Conservation (phyloP, 768 basidiomycete species). For the Gloeopeniophorella convolvens region DNA sequence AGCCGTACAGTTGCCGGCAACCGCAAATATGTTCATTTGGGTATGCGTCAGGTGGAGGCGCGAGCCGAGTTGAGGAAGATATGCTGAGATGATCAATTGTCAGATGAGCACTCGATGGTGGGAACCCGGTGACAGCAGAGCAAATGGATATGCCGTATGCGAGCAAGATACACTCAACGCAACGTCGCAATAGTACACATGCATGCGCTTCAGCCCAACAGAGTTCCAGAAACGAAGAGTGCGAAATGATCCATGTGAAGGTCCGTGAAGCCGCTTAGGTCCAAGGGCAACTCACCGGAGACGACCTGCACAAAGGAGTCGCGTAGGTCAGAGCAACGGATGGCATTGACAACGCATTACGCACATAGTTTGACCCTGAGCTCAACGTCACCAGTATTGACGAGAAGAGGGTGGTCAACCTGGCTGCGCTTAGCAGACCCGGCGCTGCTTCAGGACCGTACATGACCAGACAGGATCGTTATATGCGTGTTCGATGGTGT, state of each 20-base stretch:
- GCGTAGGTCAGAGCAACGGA: too few relatives aligned
- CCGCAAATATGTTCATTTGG: slow-evolving; percentile 70
- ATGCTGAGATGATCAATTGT: slow-evolving; percentile 42
- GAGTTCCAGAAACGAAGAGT: too few relatives aligned
- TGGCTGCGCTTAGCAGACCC: neutral
- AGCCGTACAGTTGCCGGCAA: slow-evolving; percentile 67
- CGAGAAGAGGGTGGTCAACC: slow-evolving; percentile 33
- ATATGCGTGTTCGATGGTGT: too few relatives aligned
- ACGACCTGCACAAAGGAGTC: slow-evolving; percentile 27
- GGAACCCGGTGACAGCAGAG: too few relatives aligned
- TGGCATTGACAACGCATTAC: too few relatives aligned
- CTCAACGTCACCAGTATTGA: slow-evolving; percentile 55
- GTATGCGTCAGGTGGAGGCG: slow-evolving; percentile 73
- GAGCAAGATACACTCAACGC: too few relatives aligned
- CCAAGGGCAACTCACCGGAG: slow-evolving; percentile 28
- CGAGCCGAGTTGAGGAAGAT: slow-evolving; percentile 81
- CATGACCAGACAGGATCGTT: neutral
- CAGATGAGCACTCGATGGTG: neutral
- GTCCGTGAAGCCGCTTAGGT: neutral
- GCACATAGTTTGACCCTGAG: slow-evolving; percentile 72
- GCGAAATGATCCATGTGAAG: neutral
- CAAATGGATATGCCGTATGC: too few relatives aligned
- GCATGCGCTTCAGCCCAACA: too few relatives aligned
- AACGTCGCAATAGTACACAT: too few relatives aligned
- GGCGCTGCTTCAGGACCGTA: neutral